These are phyloP conservation scores for Phytopythium boreale DNA, from an alignment of 352 stramenopile species.

Conservation along the genomic window DNA sequence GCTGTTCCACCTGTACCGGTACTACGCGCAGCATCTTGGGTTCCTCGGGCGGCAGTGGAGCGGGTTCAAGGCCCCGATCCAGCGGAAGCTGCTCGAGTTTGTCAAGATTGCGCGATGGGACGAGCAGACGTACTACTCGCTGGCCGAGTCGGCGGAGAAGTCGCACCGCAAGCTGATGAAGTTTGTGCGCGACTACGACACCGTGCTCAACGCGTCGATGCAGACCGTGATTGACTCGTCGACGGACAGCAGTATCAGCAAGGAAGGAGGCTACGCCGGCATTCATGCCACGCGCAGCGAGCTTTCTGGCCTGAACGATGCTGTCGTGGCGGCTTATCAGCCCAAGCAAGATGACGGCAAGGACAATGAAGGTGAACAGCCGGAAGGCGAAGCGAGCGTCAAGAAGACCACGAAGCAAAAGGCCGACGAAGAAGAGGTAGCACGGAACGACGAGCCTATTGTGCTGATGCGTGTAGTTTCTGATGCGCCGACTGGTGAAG, in stretches of 20 bases:
- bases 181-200: constrained; percentile 92
- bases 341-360: constrained; percentile 10
- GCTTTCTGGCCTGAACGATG: constrained; percentile 47
- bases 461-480: constrained; percentile 6
- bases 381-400: neutral
- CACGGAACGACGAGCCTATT: neutral
- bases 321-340: constrained; percentile 33
- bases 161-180: constrained; percentile 99
- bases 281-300: constrained; percentile 70
- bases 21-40: constrained; percentile 92
- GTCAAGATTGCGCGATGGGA: constrained; percentile 99
- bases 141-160: constrained; percentile 97
- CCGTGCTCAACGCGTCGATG: constrained; percentile 76
- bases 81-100: constrained; percentile 97
- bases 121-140: constrained; percentile 99
- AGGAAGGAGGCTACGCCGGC: constrained; percentile 76
- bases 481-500: neutral
- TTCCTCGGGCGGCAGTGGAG: constrained; percentile 83
- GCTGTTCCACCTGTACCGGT: constrained; percentile 92
- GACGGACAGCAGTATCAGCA: constrained; percentile 79
- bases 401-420: constrained; percentile 9
- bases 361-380: constrained; percentile 9
- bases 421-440: neutral
- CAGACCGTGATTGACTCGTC: constrained; percentile 87
- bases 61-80: constrained; percentile 91